Percentiles rank a stretch among this genome's conserved stretches.
Conservation (phyloP, 2,329 filamentous ascomycete species). For the Blumeria graminis region DNA sequence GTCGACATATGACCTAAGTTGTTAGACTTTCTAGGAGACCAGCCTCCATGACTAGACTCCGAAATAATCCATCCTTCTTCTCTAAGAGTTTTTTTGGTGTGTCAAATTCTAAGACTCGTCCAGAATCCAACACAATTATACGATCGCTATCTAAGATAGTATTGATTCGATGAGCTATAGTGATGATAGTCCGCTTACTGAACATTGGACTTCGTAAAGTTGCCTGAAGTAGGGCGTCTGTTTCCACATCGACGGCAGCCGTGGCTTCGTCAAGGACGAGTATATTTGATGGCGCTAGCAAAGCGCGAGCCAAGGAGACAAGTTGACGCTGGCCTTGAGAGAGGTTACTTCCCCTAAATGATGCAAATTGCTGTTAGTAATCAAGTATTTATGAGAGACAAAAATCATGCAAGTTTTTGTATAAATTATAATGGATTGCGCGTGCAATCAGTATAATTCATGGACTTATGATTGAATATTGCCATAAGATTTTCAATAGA, state of each 20-base stretch:
- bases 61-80: slow-evolving; percentile 49
- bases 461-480: no score
- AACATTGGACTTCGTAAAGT: slow-evolving; percentile 46
- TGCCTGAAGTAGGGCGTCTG: slow-evolving; percentile 39
- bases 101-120: slow-evolving; percentile 80
- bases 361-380: background rate
- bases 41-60: slow-evolving; percentile 76
- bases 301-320: slow-evolving; percentile 73
- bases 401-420: background rate
- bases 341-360: slow-evolving; percentile 55
- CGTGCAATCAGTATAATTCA: no score
- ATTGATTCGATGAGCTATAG: slow-evolving; percentile 93
- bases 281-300: slow-evolving; percentile 90
- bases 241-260: slow-evolving; percentile 45
- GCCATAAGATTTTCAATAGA: no score
- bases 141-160: slow-evolving; percentile 78
- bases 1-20: no score
- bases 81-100: slow-evolving; percentile 56
- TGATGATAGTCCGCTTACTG: slow-evolving; percentile 85
- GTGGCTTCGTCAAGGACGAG: slow-evolving; percentile 93
- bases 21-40: slow-evolving; percentile 27
- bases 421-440: background rate
- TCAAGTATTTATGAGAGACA: background rate
- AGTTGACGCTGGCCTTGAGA: slow-evolving; percentile 90
- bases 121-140: slow-evolving; percentile 81